A percentile compares a stretch with the other conserved stretches of the same genome.
Evolutionary conservation across 1,284 basidiomycete genomes (phyloP).

Genomic region (Mycosarcoma mackinlayi): DNA sequence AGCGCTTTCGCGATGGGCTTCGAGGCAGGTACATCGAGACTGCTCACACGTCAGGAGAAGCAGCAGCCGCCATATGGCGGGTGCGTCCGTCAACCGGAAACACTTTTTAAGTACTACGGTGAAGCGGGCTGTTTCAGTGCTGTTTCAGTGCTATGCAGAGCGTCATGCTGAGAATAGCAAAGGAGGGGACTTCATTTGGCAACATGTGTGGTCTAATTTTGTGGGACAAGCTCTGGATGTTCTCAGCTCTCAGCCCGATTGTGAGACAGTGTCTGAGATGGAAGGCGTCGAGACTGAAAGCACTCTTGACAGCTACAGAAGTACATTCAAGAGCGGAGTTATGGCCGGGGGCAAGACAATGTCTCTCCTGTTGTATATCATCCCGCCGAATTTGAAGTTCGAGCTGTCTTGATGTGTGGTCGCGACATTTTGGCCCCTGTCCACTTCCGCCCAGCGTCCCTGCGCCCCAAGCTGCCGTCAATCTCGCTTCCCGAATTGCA

Average conservation of each 20-base stretch:
- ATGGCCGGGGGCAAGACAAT: background rate
- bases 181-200: no score
- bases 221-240: background rate
- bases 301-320: no score
- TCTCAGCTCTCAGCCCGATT: background rate
- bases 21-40: background rate
- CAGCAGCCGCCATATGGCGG: no score
- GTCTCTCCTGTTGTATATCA: background rate
- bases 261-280: background rate
- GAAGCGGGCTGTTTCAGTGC: no score
- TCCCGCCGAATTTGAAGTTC: constrained; percentile 8
- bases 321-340: no score
- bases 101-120: no score
- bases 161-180: no score
- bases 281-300: constrained; percentile 2
- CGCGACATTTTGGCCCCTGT: constrained; percentile 51
- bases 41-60: no score
- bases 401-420: no score
- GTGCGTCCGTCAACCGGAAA: no score
- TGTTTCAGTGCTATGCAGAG: no score
- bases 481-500: background rate
- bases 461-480: constrained; percentile 12
- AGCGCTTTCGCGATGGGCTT: background rate
- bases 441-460: constrained; percentile 32
- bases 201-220: no score